Base-by-base conservation (phyloP, 78 protist species). In the Dictyostelium firmibasis region DNA sequence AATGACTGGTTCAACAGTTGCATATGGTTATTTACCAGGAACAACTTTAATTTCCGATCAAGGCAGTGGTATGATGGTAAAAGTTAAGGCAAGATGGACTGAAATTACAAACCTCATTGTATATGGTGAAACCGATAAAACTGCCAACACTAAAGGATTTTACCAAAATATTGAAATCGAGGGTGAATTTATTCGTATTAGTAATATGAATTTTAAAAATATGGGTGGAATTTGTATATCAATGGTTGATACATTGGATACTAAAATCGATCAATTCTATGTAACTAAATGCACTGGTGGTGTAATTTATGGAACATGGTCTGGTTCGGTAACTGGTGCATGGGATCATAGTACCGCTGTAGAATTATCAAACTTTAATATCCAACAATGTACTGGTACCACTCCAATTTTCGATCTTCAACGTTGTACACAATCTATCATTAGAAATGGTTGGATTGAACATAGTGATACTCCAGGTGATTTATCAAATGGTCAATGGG, bases 401-500 rank as follows among this genome's bases (percentile, higher is more conserved):
- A 29, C 9, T 11, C 64, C 10, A 53, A 11, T 67, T 2, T 25
- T 67, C 11, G 75, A 67, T 67, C 9, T 67, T 2, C 75, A 67
- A 67, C 33, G 75, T n/a, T 67, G 75, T 27, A 27, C 36, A 2
- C 75, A 67, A 27, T n/a, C 75, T 0, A 67, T 67, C 9, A 27
- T 67, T 3, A 67, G 75, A 67, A 67, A 67, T 67, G 75, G 75
- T 10, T 67, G 75, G 75, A 67, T 67, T 67, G 75, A 67, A 10
- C 75, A 67, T 67, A 9, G 31, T 25, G 33, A 25, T 25, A 20
- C 31, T 20, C 75, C 75, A 67, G 75, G 75, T 10, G 75, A 67
- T 67, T 27, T 67, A 67, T 67, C 75, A 7, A 67, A 67, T 67
- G 75, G 75, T 67, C 75, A 67, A 67, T 67, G 75, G 75, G 75